These are phyloP conservation scores for Sphagnum magellanicum DNA, from an alignment of 228 moss, liverwort and hornwort genomes.

Conservation along the genomic window DNA sequence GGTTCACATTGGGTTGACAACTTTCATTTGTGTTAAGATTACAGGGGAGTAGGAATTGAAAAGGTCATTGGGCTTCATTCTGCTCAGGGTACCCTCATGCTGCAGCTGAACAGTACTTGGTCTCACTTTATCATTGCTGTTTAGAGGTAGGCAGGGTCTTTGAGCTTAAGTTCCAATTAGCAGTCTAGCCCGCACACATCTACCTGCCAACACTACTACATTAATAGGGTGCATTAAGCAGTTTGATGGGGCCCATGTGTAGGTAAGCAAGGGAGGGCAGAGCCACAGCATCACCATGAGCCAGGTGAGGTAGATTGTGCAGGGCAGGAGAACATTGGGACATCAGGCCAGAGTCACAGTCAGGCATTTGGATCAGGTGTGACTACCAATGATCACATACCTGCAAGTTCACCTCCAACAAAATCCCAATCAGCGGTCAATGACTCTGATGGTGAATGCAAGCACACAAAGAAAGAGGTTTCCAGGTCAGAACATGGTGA, in stretches of 20 bases:
- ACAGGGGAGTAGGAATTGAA: too few species aligned
- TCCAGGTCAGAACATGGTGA: conserved; percentile 30
- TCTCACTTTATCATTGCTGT: too few species aligned
- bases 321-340: conserved; percentile 33
- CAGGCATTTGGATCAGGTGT: conserved; percentile 29
- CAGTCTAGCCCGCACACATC: too few species aligned
- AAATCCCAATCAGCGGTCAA: conserved; percentile 22
- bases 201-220: neutral
- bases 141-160: too few species aligned
- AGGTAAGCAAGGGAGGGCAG: conserved; percentile 47
- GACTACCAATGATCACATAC: conserved; percentile 30
- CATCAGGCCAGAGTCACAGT: conserved; percentile 35
- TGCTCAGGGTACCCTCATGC: too few species aligned
- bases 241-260: too few species aligned
- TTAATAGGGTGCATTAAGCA: too few species aligned
- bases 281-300: conserved; percentile 31
- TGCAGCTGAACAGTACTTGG: too few species aligned
- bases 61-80: too few species aligned
- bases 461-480: conserved; percentile 19
- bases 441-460: conserved; percentile 4
- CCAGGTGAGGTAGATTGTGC: conserved; percentile 28
- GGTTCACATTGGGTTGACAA: too few species aligned
- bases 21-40: too few species aligned
- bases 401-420: conserved; percentile 7
- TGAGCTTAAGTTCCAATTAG: too few species aligned